Percentiles rank a stretch among this genome's conserved stretches.
phyloP scores from a whole-genome alignment of 306 rosid species.

The Vigna unguiculata region DNA sequence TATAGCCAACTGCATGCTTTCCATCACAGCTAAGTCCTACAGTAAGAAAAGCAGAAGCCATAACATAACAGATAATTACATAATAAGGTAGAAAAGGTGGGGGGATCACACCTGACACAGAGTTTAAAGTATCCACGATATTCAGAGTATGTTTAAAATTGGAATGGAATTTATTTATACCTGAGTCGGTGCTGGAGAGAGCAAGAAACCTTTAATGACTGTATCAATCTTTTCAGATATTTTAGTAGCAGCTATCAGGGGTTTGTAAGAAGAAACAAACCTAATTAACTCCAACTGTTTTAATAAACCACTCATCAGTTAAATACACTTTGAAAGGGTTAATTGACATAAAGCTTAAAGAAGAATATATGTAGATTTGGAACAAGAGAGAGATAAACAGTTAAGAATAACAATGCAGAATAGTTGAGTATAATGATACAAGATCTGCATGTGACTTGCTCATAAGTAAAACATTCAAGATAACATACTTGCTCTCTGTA shows the following conservation, averaged over 20 bases:
- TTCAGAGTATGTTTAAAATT: conserved; percentile 7
- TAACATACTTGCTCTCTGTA: not conserved
- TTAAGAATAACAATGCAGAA: conserved; percentile 7
- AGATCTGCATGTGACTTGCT: conserved; percentile 9
- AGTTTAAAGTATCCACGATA: conserved; percentile 44
- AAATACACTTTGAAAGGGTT: conserved; percentile 32
- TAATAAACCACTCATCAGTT: conserved; percentile 46
- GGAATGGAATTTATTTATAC: conserved; percentile 51
- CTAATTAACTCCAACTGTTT: conserved; percentile 86
- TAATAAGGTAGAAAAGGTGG: conserved; percentile 29
- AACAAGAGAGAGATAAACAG: conserved; percentile 22
- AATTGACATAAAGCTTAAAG: conserved; percentile 14
- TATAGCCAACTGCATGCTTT: conserved; percentile 88
- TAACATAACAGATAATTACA: conserved; percentile 32
- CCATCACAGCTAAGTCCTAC: conserved; percentile 85
- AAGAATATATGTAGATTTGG: not conserved
- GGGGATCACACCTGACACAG: conserved; percentile 36
- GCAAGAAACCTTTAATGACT: conserved; percentile 65
- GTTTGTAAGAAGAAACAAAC: conserved; percentile 84
- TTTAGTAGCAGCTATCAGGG: conserved; percentile 72
- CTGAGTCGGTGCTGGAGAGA: conserved; percentile 71
- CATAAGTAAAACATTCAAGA: conserved; percentile 10
- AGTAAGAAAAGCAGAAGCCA: conserved; percentile 41
- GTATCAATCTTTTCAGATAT: conserved; percentile 76
- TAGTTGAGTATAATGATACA: conserved; percentile 22